phyloP scores from a whole-genome alignment of 257 asterid genomes.

The Primulina tabacum region DNA sequence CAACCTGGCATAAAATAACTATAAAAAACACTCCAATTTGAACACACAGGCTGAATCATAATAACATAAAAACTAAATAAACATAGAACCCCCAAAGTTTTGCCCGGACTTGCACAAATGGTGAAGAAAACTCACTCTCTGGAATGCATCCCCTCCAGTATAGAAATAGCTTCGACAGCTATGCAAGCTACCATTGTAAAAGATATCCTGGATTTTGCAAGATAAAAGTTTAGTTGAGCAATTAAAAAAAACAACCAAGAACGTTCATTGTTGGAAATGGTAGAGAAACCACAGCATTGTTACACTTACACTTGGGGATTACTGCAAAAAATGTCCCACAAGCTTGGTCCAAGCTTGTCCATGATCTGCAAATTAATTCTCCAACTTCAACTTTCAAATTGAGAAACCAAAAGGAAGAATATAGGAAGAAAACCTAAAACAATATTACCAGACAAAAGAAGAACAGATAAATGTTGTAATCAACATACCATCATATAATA shows the following conservation, averaged over 20 bases:
- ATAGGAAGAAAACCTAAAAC: neutral
- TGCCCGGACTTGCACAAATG: neutral
- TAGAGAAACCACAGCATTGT: no score
- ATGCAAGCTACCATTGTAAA: conserved; percentile 88
- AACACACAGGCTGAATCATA: no score
- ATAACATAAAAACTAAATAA: no score
- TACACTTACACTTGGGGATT: conserved; percentile 59
- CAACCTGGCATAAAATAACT: no score
- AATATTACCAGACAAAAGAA: neutral
- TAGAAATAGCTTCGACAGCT: conserved; percentile 91
- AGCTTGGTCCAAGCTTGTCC: conserved; percentile 97
- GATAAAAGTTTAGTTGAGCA: conserved; percentile 11
- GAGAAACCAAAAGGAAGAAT: neutral
- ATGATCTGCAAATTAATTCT: conserved; percentile 57
- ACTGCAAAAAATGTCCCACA: conserved; percentile 82
- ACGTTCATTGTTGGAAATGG: no score
- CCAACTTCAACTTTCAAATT: neutral
- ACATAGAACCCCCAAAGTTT: no score
- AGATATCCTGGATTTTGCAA: conserved; percentile 61
- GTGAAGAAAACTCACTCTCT: conserved; percentile 51
- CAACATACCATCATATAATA: conserved; percentile 69
- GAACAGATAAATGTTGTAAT: conserved; percentile 1
- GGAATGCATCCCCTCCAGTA: conserved; percentile 81
- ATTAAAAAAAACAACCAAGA: no score
- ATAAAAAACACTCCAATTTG: no score